Conservation (phyloP, 2,329 filamentous ascomycete species). For the Hymenoscyphus infarciens region DNA sequence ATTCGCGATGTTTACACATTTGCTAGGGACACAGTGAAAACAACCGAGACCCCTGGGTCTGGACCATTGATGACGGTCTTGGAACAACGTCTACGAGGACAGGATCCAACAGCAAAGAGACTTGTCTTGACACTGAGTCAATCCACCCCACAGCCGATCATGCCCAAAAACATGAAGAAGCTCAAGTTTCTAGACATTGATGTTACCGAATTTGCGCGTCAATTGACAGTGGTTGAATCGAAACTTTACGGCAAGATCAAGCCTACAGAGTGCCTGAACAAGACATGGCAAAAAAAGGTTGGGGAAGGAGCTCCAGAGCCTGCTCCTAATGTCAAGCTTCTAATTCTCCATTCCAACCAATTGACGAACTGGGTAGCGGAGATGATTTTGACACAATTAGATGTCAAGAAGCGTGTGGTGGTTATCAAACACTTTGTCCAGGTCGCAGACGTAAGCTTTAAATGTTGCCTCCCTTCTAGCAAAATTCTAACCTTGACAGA, state of each 20-base stretch:
- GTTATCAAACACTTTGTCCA: constrained; percentile 98
- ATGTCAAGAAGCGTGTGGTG: constrained; percentile 92
- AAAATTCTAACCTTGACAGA: constrained; percentile 48
- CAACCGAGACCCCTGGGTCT: constrained; percentile 87
- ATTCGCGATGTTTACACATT: constrained; percentile 89
- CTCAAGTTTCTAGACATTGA: constrained; percentile 98
- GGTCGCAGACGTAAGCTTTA: constrained; percentile 80
- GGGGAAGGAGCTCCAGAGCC: constrained; percentile 77
- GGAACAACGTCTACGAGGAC: constrained; percentile 82
- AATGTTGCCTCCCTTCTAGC: constrained; percentile 12
- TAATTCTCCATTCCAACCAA: constrained; percentile 97
- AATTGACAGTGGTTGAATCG: constrained; percentile 95
- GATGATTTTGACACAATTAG: constrained; percentile 93
- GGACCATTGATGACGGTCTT: constrained; percentile 79
- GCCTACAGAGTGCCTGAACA: constrained; percentile 92
- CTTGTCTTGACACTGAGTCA: constrained; percentile 83
- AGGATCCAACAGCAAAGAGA: constrained; percentile 80
- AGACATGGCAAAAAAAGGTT: constrained; percentile 98
- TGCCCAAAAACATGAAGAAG: constrained; percentile 99
- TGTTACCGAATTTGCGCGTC: constrained; percentile 91
- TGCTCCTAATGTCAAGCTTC: constrained; percentile 88
- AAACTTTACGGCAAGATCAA: constrained; percentile 94
- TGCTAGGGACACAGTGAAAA: constrained; percentile 86
- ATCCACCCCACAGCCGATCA: constrained; percentile 79
- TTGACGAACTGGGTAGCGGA: constrained; percentile 99